These are phyloP conservation scores for Trichoderma sp. DNA, from an alignment of 2,329 filamentous ascomycete genomes.

Conservation along the genomic window DNA sequence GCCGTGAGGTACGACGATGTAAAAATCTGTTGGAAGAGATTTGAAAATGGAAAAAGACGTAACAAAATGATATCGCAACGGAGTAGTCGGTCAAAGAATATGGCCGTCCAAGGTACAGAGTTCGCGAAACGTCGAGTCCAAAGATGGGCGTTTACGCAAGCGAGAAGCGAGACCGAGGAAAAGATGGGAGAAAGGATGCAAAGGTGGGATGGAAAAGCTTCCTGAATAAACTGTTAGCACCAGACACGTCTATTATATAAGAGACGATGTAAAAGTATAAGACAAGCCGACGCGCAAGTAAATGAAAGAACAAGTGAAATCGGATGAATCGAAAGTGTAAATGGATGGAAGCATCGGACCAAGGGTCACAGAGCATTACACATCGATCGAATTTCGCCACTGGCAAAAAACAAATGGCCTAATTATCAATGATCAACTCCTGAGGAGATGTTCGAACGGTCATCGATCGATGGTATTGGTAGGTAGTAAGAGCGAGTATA, in stretches of 20 bases:
- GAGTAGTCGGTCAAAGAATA: constrained; percentile 18
- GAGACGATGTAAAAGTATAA: no score
- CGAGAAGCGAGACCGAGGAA: constrained; percentile 3
- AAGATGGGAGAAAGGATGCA: constrained; percentile 5
- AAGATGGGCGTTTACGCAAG: constrained; percentile 8
- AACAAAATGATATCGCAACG: constrained; percentile 21
- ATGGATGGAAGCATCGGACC: neutral
- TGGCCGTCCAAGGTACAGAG: constrained; percentile 15
- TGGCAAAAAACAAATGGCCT: neutral
- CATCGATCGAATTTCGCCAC: neutral
- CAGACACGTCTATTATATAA: neutral
- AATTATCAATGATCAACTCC: neutral
- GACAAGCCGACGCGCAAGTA: neutral
- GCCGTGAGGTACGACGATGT: constrained; percentile 25
- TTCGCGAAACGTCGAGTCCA: constrained; percentile 10
- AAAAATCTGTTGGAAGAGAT: constrained; percentile 6
- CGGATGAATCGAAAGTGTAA: neutral
- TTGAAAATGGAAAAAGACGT: neutral
- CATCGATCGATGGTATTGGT: neutral
- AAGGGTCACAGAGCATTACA: neutral
- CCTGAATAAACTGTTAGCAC: neutral
- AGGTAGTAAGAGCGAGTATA: neutral
- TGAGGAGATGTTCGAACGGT: neutral
- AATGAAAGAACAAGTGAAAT: neutral
- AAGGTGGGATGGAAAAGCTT: constrained; percentile 6